Conservation (phyloP, 2,329 filamentous ascomycete species). For the Cordyceps fumosorosea region DNA sequence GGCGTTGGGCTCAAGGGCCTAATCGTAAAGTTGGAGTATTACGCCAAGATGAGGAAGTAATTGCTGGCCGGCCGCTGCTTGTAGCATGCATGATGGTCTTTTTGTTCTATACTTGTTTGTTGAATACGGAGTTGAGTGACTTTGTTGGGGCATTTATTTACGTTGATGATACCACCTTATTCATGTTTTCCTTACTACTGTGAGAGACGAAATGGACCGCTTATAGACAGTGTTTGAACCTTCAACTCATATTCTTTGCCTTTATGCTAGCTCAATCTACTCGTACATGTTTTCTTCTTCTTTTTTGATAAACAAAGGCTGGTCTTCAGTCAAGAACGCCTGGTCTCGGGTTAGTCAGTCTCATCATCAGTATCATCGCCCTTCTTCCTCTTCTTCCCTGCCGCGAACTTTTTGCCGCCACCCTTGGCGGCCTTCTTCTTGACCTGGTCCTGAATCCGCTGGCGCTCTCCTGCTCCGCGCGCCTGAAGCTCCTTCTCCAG, state of each 20-base stretch:
- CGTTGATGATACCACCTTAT: conserved; percentile 6
- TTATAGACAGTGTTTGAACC: neutral
- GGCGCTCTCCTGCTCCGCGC: conserved; percentile 63
- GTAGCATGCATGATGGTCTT: neutral
- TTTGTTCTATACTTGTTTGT: neutral
- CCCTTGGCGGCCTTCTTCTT: conserved; percentile 59
- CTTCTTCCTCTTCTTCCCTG: conserved; percentile 30
- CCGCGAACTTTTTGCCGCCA: conserved; percentile 20
- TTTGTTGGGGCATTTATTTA: neutral
- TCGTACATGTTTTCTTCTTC: neutral
- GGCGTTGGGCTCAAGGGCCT: conserved; percentile 67
- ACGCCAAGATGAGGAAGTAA: conserved; percentile 32
- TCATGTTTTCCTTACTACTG: neutral
- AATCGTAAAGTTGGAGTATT: conserved; percentile 56
- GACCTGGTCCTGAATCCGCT: conserved; percentile 70
- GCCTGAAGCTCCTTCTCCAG: conserved; percentile 60
- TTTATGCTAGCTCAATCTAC: neutral
- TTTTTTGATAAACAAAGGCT: neutral
- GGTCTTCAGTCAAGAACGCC: too few relatives aligned
- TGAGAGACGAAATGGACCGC: too few relatives aligned
- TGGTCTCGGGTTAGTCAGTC: conserved; percentile 21
- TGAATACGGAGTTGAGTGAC: neutral
- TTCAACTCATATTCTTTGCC: neutral
- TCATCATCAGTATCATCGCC: conserved; percentile 28
- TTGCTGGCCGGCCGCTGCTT: neutral